A percentile compares a stretch with the other conserved stretches of the same genome.
Evolutionary conservation across 2,329 filamentous ascomycete genomes (phyloP).

Genomic region (Cladosporium austrohemisphaericum): DNA sequence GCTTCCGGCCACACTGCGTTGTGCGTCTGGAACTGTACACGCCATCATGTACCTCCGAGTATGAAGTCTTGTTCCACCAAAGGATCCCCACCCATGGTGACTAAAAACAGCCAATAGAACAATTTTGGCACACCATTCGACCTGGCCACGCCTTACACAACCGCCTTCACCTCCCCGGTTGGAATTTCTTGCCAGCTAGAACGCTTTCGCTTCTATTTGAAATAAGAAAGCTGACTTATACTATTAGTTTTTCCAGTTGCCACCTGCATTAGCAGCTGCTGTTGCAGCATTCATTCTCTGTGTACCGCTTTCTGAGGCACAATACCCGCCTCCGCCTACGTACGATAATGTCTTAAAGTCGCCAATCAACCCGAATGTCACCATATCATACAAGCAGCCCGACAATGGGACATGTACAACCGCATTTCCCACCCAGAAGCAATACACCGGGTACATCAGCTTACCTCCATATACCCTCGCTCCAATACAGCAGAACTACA

Average conservation of each 20-base stretch:
- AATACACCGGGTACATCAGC: conserved; percentile 67
- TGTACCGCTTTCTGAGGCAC: conserved; percentile 27
- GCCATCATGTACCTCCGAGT: too few species aligned
- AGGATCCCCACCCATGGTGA: too few species aligned
- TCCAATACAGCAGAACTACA: conserved; percentile 51
- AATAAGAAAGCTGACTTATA: neutral
- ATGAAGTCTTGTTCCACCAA: too few species aligned
- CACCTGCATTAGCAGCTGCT: conserved; percentile 26
- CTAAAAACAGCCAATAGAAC: too few species aligned
- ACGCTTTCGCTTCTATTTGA: too few species aligned
- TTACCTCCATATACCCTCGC: conserved; percentile 48
- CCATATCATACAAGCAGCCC: conserved; percentile 63
- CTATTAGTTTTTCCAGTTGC: conserved; percentile 18
- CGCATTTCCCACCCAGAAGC: conserved; percentile 61
- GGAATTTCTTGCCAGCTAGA: too few species aligned
- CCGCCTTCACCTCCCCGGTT: too few species aligned
- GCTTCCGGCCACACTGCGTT: too few species aligned
- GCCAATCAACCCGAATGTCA: conserved; percentile 60
- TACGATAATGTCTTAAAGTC: conserved; percentile 56
- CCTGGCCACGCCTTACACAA: too few species aligned
- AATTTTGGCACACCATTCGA: too few species aligned
- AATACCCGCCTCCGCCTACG: conserved; percentile 37
- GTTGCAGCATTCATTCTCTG: conserved; percentile 20
- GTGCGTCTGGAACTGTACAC: too few species aligned
- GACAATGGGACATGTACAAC: conserved; percentile 61